These are phyloP conservation scores for Melampsora abietis-canadensis DNA, from an alignment of 1,284 basidiomycete species.

Conservation along the genomic window DNA sequence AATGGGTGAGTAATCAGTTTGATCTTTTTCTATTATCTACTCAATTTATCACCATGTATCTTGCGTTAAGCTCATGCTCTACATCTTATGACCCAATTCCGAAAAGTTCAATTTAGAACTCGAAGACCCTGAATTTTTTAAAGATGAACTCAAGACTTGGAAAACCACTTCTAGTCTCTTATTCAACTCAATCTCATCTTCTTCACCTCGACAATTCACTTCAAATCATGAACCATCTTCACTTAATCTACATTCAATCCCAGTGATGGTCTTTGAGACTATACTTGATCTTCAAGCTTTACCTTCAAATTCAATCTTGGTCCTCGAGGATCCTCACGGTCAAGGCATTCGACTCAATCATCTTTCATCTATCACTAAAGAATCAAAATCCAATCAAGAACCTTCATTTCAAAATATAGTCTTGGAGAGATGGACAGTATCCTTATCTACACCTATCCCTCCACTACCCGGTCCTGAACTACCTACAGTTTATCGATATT, in stretches of 20 bases:
- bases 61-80: not conserved
- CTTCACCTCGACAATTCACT: not conserved
- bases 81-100: not conserved
- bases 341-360: not conserved
- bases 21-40: not conserved
- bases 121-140: slow-evolving; percentile 29
- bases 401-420: slow-evolving; percentile 22
- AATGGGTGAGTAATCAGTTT: slow-evolving; percentile 25
- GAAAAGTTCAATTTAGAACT: slow-evolving; percentile 40
- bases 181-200: slow-evolving; percentile 7
- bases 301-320: slow-evolving; percentile 17
- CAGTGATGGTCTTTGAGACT: slow-evolving; percentile 33
- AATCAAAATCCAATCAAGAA: not conserved
- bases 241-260: not conserved
- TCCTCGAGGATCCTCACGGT: not conserved
- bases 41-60: not conserved
- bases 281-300: slow-evolving; percentile 31
- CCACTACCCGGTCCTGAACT: slow-evolving; percentile 6
- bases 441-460: slow-evolving; percentile 10
- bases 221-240: not conserved
- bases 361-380: not conserved
- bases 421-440: slow-evolving; percentile 32
- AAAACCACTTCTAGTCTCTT: slow-evolving; percentile 21
- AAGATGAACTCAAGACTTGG: slow-evolving; percentile 39
- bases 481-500: slow-evolving; percentile 40